A percentile compares a stretch with the other conserved stretches of the same genome.
These are phyloP conservation scores for Polychaeton citri DNA, from an alignment of 2,329 filamentous ascomycete species.

Conservation along the genomic window DNA sequence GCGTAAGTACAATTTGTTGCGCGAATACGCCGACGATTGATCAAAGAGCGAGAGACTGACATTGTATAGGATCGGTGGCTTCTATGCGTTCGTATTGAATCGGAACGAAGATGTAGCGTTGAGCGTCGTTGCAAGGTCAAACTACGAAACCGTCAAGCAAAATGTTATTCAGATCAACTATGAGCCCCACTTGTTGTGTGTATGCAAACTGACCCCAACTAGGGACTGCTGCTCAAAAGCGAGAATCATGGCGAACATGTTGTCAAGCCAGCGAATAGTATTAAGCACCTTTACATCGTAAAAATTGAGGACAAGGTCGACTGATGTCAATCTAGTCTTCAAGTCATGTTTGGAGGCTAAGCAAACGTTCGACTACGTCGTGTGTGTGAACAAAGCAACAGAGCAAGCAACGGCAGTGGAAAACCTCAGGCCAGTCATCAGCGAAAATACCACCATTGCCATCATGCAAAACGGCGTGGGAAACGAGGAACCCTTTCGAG, in stretches of 20 bases:
- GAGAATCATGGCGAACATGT: constrained; percentile 27
- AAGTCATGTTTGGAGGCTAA: constrained; percentile 20
- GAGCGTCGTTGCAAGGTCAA: constrained; percentile 32
- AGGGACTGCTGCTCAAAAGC: constrained; percentile 31
- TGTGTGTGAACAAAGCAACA: constrained; percentile 35
- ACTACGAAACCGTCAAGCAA: constrained; percentile 29
- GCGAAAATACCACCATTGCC: constrained; percentile 38
- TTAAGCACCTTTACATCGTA: too few species aligned
- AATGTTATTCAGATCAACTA: too few species aligned
- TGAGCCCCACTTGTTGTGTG: too few species aligned
- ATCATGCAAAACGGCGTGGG: constrained; percentile 52
- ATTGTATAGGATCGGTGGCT: constrained; percentile 40
- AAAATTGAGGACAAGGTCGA: too few species aligned
- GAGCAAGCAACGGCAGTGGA: constrained; percentile 22
- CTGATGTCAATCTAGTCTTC: constrained; percentile 19
- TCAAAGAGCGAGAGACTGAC: background rate
- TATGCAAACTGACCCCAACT: too few species aligned
- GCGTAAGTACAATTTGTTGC: constrained; percentile 29
- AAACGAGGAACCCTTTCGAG: constrained; percentile 43
- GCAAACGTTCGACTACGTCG: constrained; percentile 31
- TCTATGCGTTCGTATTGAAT: constrained; percentile 43
- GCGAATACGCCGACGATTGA: background rate
- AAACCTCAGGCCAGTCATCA: constrained; percentile 26
- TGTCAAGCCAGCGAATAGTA: constrained; percentile 13
- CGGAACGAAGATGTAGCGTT: constrained; percentile 27